These are phyloP conservation scores for Neurospora tetrasperma DNA, from an alignment of 495 filamentous ascomycete species.

Conservation along the genomic window DNA sequence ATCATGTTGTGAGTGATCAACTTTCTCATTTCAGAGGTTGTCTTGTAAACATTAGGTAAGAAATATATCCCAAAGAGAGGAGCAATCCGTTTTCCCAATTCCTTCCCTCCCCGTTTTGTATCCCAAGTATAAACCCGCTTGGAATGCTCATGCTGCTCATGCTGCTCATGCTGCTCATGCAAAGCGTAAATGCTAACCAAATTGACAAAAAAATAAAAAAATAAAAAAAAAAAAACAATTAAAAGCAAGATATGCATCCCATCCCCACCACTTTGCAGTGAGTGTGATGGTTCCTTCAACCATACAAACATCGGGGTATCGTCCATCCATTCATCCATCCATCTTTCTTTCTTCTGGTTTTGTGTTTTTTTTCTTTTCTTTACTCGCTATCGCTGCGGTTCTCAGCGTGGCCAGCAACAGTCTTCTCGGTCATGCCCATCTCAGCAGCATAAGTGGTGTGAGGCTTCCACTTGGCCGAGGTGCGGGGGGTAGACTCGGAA, in stretches of 20 bases:
- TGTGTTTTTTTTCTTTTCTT: neutral
- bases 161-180: neutral
- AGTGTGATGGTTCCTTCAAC: neutral
- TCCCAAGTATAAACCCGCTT: neutral
- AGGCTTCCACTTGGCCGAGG: constrained; percentile 57
- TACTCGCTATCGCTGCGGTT: constrained; percentile 5
- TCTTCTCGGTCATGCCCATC: constrained; percentile 15
- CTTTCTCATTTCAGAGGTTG: neutral
- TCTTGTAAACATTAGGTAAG: neutral
- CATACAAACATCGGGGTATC: neutral
- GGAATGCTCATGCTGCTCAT: neutral
- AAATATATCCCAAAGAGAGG: neutral
- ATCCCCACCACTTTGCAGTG: neutral
- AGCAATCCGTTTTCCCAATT: neutral
- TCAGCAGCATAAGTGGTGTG: constrained; percentile 53
- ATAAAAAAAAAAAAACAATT: neutral
- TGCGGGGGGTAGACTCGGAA: constrained; percentile 62
- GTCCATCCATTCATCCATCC: neutral
- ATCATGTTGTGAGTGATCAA: neutral
- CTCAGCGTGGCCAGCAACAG: constrained; percentile 14
- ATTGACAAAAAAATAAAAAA: neutral
- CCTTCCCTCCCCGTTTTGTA: neutral
- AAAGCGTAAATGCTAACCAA: neutral
- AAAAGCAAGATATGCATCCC: neutral
- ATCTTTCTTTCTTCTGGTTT: neutral